Evolutionary conservation across 805 yeast species (phyloP).

Genomic region (Yueomyces sp.): DNA sequence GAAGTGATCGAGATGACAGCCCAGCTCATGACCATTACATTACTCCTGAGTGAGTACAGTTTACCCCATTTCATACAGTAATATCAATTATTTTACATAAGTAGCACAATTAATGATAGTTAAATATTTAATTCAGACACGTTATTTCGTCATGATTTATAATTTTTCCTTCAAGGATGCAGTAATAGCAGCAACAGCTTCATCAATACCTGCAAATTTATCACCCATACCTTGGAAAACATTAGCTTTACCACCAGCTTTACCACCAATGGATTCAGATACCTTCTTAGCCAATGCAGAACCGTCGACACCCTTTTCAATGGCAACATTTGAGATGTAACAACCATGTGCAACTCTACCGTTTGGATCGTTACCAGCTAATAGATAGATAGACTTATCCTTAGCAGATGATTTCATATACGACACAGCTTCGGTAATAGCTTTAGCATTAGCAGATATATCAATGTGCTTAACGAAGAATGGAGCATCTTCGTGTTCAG

Average conservation of each 20-base stretch:
- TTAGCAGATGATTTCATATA: constrained; percentile 64
- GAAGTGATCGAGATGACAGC: too few relatives aligned
- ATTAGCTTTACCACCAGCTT: constrained; percentile 97
- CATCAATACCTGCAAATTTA: constrained; percentile 50
- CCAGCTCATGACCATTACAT: too few relatives aligned
- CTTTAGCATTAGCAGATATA: constrained; percentile 78
- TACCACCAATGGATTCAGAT: constrained; percentile 75
- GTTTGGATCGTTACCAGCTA: constrained; percentile 51
- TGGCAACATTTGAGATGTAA: constrained; percentile 61
- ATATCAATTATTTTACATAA: too few relatives aligned
- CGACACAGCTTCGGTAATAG: constrained; percentile 84
- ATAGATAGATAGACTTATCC: constrained; percentile 63
- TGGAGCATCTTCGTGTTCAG: constrained; percentile 34
- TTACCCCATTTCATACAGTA: too few relatives aligned
- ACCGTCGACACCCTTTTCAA: constrained; percentile 59
- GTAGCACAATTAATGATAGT: too few relatives aligned
- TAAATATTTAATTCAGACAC: too few relatives aligned
- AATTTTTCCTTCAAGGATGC: constrained; percentile 49
- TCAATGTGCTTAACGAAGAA: constrained; percentile 56
- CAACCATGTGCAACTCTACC: constrained; percentile 93
- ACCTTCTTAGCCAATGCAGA: constrained; percentile 63
- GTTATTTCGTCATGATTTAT: not conserved
- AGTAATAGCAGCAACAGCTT: constrained; percentile 63
- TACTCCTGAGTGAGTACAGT: too few relatives aligned
- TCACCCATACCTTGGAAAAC: constrained; percentile 96